These are phyloP conservation scores for Trametes sp. DNA, from an alignment of 1,284 basidiomycete genomes.

Conservation along the genomic window DNA sequence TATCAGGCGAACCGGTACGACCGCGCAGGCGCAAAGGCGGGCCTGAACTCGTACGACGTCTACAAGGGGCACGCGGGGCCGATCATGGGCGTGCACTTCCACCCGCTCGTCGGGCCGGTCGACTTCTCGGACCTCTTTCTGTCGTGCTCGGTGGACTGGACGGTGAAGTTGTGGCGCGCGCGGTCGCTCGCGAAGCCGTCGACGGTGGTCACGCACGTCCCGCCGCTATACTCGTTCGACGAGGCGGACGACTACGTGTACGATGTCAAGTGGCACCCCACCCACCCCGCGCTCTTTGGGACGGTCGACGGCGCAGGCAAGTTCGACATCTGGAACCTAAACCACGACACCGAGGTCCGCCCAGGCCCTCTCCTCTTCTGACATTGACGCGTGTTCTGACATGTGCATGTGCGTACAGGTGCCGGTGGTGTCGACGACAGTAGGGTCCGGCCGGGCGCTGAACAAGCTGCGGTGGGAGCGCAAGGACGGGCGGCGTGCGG, in stretches of 20 bases:
- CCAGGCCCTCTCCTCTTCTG: background rate
- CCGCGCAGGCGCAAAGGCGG: slow-evolving; percentile 95
- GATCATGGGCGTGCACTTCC: slow-evolving; percentile 94
- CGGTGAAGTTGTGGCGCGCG: slow-evolving; percentile 92
- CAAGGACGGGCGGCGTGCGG: slow-evolving; percentile 84
- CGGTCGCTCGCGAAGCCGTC: slow-evolving; percentile 71
- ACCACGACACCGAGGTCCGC: slow-evolving; percentile 90
- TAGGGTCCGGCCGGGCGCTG: slow-evolving; percentile 80
- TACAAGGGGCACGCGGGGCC: slow-evolving; percentile 95
- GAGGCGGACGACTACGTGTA: slow-evolving; percentile 99
- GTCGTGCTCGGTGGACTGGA: slow-evolving; percentile 94
- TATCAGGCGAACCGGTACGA: slow-evolving; percentile 97
- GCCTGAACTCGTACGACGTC: slow-evolving; percentile 89
- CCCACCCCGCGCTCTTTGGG: slow-evolving; percentile 94
- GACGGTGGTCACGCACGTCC: slow-evolving; percentile 62
- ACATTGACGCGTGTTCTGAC: background rate
- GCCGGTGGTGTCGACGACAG: slow-evolving; percentile 78
- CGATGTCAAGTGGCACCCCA: slow-evolving; percentile 97
- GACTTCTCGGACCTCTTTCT: slow-evolving; percentile 97
- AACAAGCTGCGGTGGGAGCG: slow-evolving; percentile 97
- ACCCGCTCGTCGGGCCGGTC: slow-evolving; percentile 88
- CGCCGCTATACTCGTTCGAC: slow-evolving; percentile 91
- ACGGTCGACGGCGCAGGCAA: slow-evolving; percentile 93
- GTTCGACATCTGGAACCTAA: slow-evolving; percentile 98
- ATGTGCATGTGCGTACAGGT: slow-evolving; percentile 56